phyloP scores from a whole-genome alignment of 2,329 filamentous ascomycete genomes.

The Trichoderma pleuroti region DNA sequence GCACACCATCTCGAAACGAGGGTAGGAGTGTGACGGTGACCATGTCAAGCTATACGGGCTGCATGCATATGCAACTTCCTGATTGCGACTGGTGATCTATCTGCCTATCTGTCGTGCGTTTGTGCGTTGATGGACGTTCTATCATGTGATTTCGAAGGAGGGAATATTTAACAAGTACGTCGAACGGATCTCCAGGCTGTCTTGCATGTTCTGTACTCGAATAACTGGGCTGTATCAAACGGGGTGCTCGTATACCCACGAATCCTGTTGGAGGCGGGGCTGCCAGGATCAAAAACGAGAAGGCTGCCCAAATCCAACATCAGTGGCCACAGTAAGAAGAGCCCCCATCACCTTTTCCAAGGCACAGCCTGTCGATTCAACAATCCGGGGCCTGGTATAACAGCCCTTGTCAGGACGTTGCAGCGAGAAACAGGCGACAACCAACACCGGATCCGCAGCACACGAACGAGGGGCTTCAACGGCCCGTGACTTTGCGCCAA shows the following conservation, averaged over 20 bases:
- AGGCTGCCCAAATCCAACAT: not conserved
- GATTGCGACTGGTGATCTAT: not conserved
- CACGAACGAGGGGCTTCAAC: not conserved
- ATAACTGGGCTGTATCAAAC: not conserved
- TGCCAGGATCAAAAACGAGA: not conserved
- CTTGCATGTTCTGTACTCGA: not conserved
- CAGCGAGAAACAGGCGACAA: not conserved
- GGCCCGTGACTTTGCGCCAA: not conserved
- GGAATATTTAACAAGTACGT: not conserved
- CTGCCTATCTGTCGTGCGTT: not conserved
- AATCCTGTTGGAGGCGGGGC: not conserved
- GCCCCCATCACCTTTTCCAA: not conserved
- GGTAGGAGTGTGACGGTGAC: not conserved
- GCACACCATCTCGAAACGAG: not conserved
- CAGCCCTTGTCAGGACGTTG: constrained; percentile 3
- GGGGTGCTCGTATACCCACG: not conserved
- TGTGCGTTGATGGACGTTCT: not conserved
- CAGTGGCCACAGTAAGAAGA: not conserved
- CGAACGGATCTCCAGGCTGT: not conserved
- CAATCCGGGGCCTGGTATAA: not conserved
- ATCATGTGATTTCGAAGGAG: not conserved
- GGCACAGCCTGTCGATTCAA: not conserved
- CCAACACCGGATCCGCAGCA: constrained; percentile 2
- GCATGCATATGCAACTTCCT: not conserved
- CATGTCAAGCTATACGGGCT: not conserved